phyloP scores from a whole-genome alignment of 768 basidiomycete species.

The Megacollybia marginata region DNA sequence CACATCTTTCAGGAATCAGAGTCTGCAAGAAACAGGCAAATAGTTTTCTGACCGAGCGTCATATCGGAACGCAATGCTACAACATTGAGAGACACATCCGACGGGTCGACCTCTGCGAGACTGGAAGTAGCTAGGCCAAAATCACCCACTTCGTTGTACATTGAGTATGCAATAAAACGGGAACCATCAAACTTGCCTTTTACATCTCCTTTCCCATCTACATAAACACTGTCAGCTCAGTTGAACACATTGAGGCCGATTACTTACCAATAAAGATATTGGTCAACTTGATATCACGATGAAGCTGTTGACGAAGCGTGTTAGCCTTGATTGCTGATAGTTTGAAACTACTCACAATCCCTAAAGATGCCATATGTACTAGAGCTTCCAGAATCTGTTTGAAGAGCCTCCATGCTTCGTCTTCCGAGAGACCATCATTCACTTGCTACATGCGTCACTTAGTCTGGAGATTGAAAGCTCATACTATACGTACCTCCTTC shows the following conservation, averaged over 20 bases:
- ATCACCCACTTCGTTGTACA: slow-evolving; percentile 63
- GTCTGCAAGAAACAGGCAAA: neutral
- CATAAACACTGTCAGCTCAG: neutral
- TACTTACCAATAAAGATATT: slow-evolving; percentile 87
- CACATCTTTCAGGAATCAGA: slow-evolving; percentile 45
- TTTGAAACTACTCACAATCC: slow-evolving; percentile 52
- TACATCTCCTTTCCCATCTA: slow-evolving; percentile 77
- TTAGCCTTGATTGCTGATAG: neutral
- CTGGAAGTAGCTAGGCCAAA: slow-evolving; percentile 88
- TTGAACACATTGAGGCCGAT: neutral
- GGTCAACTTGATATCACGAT: slow-evolving; percentile 86
- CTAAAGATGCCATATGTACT: slow-evolving; percentile 79
- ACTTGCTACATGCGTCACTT: slow-evolving; percentile 40
- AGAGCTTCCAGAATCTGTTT: slow-evolving; percentile 87
- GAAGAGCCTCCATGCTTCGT: slow-evolving; percentile 86
- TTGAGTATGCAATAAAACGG: neutral
- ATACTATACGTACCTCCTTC: slow-evolving; percentile 50
- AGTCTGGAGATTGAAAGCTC: neutral
- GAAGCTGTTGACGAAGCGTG: slow-evolving; percentile 33
- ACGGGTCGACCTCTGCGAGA: slow-evolving; percentile 70
- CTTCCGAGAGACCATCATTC: slow-evolving; percentile 73
- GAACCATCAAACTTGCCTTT: slow-evolving; percentile 43
- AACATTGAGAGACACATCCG: slow-evolving; percentile 46
- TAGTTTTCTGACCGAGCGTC: slow-evolving; percentile 51
- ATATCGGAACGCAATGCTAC: slow-evolving; percentile 54